Conservation (phyloP, 2,329 filamentous ascomycete genomes). For the Xylaria sp. region DNA sequence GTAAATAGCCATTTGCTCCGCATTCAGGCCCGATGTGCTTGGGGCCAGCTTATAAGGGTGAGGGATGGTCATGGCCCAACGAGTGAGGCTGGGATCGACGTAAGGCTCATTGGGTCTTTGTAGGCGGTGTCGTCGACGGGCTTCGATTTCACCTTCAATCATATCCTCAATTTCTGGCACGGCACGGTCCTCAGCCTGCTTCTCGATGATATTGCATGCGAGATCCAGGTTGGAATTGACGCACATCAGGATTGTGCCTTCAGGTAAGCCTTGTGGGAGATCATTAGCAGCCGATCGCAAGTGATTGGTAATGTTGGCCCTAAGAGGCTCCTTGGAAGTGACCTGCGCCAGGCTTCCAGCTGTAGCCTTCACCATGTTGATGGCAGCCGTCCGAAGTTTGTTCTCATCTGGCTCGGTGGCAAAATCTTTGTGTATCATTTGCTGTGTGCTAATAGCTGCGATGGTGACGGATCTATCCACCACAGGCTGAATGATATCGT, state of each 20-base stretch:
- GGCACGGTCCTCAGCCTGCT: constrained; percentile 89
- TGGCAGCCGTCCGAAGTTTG: constrained; percentile 75
- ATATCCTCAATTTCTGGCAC: constrained; percentile 93
- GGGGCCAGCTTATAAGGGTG: constrained; percentile 86
- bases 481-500: constrained; percentile 95
- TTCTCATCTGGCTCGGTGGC: constrained; percentile 87
- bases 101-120: constrained; percentile 78
- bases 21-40: constrained; percentile 64
- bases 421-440: constrained; percentile 95
- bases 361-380: constrained; percentile 91
- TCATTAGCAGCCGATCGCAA: constrained; percentile 66
- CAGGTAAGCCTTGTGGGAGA: constrained; percentile 76
- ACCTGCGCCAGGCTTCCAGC: constrained; percentile 91
- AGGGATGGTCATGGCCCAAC: constrained; percentile 91
- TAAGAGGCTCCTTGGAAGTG: constrained; percentile 95
- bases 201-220: constrained; percentile 89
- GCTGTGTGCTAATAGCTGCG: constrained; percentile 90
- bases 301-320: constrained; percentile 96
- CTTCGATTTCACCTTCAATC: constrained; percentile 74
- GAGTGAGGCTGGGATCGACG: constrained; percentile 72
- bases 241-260: constrained; percentile 96
- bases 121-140: constrained; percentile 68
- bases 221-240: constrained; percentile 96
- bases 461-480: constrained; percentile 98
- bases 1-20: constrained; percentile 91